phyloP scores from a whole-genome alignment of 1,284 basidiomycete species.

The Malassezia restricta region DNA sequence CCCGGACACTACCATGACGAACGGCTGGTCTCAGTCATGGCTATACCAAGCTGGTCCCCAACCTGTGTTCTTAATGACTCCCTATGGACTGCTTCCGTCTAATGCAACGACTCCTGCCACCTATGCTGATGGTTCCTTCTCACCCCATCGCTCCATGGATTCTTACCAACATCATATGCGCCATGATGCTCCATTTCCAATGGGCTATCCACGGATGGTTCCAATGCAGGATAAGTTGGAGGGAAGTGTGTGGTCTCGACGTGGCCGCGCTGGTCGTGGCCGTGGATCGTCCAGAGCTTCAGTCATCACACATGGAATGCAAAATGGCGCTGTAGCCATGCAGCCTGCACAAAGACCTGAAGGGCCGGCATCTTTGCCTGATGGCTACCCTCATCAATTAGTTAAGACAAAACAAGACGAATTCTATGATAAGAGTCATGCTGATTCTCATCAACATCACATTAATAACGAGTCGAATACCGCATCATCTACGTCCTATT shows the following conservation, averaged over 20 bases:
- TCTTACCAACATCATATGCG: not conserved
- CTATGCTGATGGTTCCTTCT: constrained; percentile 13
- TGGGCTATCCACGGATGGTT: not conserved
- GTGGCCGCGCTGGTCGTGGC: not conserved
- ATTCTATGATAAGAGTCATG: too few relatives aligned
- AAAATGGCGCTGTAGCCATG: not conserved
- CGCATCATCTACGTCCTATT: too few relatives aligned
- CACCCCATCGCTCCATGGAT: not conserved
- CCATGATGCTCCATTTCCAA: not conserved
- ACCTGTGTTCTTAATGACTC: not conserved
- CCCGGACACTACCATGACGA: not conserved
- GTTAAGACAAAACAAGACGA: too few relatives aligned
- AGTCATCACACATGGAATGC: not conserved
- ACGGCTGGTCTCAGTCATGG: not conserved
- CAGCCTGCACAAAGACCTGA: too few relatives aligned
- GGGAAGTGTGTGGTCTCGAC: not conserved
- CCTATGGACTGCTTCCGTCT: not conserved
- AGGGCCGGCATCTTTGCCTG: too few relatives aligned
- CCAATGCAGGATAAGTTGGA: not conserved
- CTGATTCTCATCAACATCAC: too few relatives aligned
- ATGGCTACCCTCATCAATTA: too few relatives aligned
- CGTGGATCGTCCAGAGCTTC: not conserved
- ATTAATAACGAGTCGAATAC: too few relatives aligned
- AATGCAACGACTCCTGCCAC: not conserved
- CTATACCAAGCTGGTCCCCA: not conserved